These are phyloP conservation scores for Withania somnifera DNA, from an alignment of 305 asterid genomes.

Conservation along the genomic window DNA sequence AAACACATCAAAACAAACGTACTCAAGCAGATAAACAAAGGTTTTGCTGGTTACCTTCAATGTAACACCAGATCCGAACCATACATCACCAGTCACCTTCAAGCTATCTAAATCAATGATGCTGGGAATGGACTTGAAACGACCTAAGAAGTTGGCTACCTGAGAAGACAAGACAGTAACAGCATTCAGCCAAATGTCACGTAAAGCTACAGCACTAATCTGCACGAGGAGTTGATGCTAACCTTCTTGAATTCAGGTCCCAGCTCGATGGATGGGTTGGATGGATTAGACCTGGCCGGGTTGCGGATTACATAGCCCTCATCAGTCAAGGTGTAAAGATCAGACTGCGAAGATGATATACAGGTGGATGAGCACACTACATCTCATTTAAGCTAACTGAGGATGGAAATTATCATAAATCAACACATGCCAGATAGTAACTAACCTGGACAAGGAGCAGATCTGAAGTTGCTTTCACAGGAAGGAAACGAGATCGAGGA, in stretches of 20 bases:
- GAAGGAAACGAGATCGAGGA: slow-evolving; percentile 97
- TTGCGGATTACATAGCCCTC: slow-evolving; percentile 79
- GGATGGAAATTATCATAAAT: neutral
- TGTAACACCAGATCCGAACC: slow-evolving; percentile 62
- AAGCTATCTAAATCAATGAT: slow-evolving; percentile 77
- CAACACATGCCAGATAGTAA: neutral
- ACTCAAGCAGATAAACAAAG: too few species aligned
- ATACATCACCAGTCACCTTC: slow-evolving; percentile 84
- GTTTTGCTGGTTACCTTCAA: slow-evolving; percentile 42
- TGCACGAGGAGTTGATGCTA: neutral
- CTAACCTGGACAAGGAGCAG: slow-evolving; percentile 85
- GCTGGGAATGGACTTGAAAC: slow-evolving; percentile 94
- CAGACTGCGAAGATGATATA: slow-evolving; percentile 48
- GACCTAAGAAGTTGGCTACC: slow-evolving; percentile 74
- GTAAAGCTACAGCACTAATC: neutral
- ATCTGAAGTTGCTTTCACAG: slow-evolving; percentile 94
- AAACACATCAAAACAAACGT: neutral
- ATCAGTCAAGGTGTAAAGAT: slow-evolving; percentile 78
- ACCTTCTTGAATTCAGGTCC: slow-evolving; percentile 99
- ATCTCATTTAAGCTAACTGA: neutral
- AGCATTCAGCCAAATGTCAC: slow-evolving; percentile 1
- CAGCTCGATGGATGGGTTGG: slow-evolving; percentile 80
- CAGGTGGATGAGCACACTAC: slow-evolving; percentile 2
- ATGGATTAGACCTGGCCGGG: slow-evolving; percentile 65
- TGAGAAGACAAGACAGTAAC: slow-evolving; percentile 10